These are phyloP conservation scores for Periglandula ipomoeae DNA, from an alignment of 2,329 filamentous ascomycete genomes.

Conservation along the genomic window DNA sequence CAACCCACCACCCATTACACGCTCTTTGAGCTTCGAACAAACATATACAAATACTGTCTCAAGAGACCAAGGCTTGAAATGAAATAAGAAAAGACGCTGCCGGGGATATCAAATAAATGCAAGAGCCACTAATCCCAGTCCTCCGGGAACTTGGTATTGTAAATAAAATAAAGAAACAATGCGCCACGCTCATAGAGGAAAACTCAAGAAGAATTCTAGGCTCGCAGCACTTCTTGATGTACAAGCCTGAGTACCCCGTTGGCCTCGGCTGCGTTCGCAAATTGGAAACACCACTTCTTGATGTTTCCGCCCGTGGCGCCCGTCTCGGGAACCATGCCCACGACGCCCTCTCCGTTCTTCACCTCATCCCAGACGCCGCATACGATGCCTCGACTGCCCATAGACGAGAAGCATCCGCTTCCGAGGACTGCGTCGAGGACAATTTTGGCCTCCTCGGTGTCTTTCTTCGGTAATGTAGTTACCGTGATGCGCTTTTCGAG, in stretches of 20 bases:
- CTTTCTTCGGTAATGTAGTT: slow-evolving; percentile 57
- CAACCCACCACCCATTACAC: not conserved
- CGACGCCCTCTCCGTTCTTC: slow-evolving; percentile 50
- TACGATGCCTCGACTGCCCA: slow-evolving; percentile 79
- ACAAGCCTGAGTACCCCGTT: slow-evolving; percentile 47
- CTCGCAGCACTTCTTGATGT: slow-evolving; percentile 44
- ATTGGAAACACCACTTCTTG: slow-evolving; percentile 57
- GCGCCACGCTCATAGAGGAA: not conserved
- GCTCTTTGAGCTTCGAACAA: not conserved
- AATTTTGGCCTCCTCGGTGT: slow-evolving; percentile 46
- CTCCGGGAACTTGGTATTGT: not conserved
- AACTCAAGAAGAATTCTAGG: slow-evolving; percentile 12
- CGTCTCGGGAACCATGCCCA: slow-evolving; percentile 41
- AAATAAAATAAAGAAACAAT: not conserved
- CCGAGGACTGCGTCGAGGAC: slow-evolving; percentile 78
- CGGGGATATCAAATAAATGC: slow-evolving; percentile 1
- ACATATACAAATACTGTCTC: not conserved
- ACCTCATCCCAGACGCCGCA: slow-evolving; percentile 80
- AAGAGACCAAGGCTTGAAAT: not conserved
- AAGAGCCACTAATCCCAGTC: not conserved
- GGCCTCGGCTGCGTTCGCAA: slow-evolving; percentile 42
- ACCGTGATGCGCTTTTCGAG: slow-evolving; percentile 82
- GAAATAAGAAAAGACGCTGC: not conserved
- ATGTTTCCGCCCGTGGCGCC: slow-evolving; percentile 45
- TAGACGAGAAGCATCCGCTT: slow-evolving; percentile 73